phyloP scores from a whole-genome alignment of 805 yeast species.

The Candida nitratophila region DNA sequence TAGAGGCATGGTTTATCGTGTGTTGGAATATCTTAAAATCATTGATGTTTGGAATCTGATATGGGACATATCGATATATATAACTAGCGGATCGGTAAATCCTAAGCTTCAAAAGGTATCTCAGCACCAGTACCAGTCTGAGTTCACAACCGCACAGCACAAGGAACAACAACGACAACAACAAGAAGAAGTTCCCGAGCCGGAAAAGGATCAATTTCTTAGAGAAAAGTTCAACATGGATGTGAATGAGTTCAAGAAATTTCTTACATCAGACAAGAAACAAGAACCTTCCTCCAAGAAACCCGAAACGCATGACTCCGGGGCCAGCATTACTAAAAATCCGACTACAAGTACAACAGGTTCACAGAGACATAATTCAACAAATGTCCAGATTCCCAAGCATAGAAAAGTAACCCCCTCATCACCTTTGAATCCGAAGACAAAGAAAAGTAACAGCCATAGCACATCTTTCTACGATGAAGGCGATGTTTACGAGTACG shows the following conservation, averaged over 20 bases:
- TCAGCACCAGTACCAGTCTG: too few species aligned
- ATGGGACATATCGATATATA: not conserved
- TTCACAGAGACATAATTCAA: too few species aligned
- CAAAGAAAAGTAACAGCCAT: conserved; percentile 1
- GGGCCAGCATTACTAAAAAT: too few species aligned
- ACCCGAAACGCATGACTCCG: too few species aligned
- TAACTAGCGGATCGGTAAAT: not conserved
- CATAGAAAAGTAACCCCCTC: too few species aligned
- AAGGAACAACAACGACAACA: too few species aligned
- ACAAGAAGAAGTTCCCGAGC: too few species aligned
- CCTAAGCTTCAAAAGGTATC: too few species aligned
- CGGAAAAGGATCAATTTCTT: not conserved
- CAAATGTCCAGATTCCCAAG: too few species aligned
- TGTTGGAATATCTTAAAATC: not conserved
- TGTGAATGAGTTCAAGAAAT: not conserved
- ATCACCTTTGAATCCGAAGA: not conserved
- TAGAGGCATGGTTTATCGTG: not conserved
- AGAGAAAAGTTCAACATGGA: not conserved
- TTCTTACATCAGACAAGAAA: not conserved
- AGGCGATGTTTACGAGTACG: conserved; percentile 14
- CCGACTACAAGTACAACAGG: conserved; percentile 1
- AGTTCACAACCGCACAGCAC: too few species aligned
- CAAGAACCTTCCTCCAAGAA: too few species aligned
- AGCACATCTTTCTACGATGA: conserved; percentile 12
- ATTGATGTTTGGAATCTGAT: not conserved